Evolutionary conservation across 2,329 filamentous ascomycete species (phyloP).

Genomic region (Aspergillus sergii): DNA sequence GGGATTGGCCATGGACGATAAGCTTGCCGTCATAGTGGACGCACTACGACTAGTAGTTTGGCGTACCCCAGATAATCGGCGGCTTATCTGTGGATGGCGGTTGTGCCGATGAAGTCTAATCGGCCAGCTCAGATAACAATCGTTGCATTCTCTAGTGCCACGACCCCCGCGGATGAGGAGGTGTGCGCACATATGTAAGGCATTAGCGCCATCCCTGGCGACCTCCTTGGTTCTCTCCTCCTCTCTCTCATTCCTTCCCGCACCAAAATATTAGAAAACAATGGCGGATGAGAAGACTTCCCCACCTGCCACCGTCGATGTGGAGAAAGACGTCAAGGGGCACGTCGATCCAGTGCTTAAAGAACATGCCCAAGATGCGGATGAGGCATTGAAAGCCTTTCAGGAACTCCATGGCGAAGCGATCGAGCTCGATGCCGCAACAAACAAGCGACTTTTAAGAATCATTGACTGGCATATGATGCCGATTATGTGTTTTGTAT

Average conservation of each 20-base stretch:
- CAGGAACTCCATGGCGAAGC: constrained; percentile 51
- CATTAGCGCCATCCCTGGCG: not conserved
- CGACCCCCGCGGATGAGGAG: not conserved
- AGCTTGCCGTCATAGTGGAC: constrained; percentile 7
- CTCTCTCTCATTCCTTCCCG: not conserved
- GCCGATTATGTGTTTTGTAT: constrained; percentile 61
- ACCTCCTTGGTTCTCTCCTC: not conserved
- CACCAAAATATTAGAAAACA: not conserved
- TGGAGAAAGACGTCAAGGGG: constrained; percentile 21
- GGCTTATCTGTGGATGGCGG: constrained; percentile 21
- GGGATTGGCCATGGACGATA: constrained; percentile 6
- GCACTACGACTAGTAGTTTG: not conserved
- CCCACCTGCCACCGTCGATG: constrained; percentile 17
- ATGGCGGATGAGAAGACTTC: constrained; percentile 44
- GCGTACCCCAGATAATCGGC: constrained; percentile 22
- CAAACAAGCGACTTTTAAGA: constrained; percentile 60
- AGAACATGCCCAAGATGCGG: constrained; percentile 60
- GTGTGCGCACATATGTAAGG: constrained; percentile 3
- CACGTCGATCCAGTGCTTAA: constrained; percentile 41
- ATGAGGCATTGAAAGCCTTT: constrained; percentile 63
- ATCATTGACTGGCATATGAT: constrained; percentile 66
- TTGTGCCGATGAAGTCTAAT: not conserved
- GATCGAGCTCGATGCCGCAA: constrained; percentile 57
- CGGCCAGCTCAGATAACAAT: constrained; percentile 4
- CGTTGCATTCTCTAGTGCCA: not conserved